Evolutionary conservation across 2,329 filamentous ascomycete genomes (phyloP).

Genomic region (Monosporascus sp.): DNA sequence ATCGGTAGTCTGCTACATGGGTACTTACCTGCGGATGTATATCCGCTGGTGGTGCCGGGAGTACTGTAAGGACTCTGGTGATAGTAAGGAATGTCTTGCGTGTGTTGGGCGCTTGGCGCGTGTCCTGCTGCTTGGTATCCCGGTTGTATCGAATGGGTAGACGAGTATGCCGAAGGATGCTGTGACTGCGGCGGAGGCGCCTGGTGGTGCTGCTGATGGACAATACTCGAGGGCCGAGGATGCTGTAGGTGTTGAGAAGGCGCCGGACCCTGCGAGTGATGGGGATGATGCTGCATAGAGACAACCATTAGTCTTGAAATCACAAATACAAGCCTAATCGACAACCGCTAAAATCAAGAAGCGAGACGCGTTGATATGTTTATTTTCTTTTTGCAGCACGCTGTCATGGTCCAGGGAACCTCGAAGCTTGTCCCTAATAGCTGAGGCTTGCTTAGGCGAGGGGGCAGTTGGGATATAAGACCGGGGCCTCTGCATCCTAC

Average conservation of each 20-base stretch:
- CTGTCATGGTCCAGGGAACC: constrained; percentile 41
- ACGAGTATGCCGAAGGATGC: constrained; percentile 64
- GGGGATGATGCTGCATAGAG: constrained; percentile 71
- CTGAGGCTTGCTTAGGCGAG: constrained; percentile 27
- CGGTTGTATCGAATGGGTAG: constrained; percentile 59
- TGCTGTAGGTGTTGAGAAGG: constrained; percentile 63
- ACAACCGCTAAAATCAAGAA: constrained; percentile 35
- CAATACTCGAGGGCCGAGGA: constrained; percentile 66
- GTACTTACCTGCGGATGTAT: constrained; percentile 77
- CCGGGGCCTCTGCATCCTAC: constrained; percentile 24
- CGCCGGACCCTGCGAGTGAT: constrained; percentile 68
- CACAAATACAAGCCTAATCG: constrained; percentile 23
- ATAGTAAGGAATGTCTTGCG: constrained; percentile 69
- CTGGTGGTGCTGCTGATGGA: constrained; percentile 70
- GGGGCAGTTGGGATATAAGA: constrained; percentile 26
- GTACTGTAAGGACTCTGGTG: constrained; percentile 81
- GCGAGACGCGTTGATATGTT: constrained; percentile 47
- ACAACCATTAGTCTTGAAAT: constrained; percentile 51
- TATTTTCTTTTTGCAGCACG: constrained; percentile 46
- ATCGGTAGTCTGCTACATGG: constrained; percentile 11
- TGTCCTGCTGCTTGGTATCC: constrained; percentile 66
- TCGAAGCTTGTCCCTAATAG: constrained; percentile 32
- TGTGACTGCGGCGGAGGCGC: constrained; percentile 55
- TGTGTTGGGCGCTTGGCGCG: constrained; percentile 54
- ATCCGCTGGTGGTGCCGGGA: constrained; percentile 74